Evolutionary conservation across 1,284 basidiomycete genomes (phyloP).

Genomic region (Sporisorium graminicola): DNA sequence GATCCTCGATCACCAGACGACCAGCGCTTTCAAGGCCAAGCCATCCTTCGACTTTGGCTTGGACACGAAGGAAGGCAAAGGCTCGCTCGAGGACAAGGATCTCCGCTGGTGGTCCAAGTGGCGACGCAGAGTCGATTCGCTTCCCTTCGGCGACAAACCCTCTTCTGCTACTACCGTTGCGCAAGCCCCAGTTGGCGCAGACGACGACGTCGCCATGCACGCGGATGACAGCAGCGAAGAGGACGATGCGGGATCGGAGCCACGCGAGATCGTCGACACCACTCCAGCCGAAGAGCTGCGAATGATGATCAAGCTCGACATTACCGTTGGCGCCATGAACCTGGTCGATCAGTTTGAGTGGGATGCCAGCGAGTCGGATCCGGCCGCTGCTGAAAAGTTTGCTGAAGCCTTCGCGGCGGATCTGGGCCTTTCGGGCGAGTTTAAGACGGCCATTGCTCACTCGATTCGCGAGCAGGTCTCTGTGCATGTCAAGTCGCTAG

Average conservation of each 20-base stretch:
- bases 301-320: conserved; percentile 93
- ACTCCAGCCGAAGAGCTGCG: conserved; percentile 77
- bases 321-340: conserved; percentile 92
- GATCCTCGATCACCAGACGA: conserved; percentile 77
- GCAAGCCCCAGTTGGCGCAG: conserved; percentile 73
- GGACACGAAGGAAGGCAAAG: conserved; percentile 44
- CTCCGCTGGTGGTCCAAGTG: conserved; percentile 53
- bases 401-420: conserved; percentile 88
- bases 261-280: conserved; percentile 39
- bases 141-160: conserved; percentile 50
- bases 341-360: conserved; percentile 98
- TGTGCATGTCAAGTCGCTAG: conserved; percentile 89
- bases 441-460: conserved; percentile 91
- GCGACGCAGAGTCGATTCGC: conserved; percentile 34
- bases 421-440: conserved; percentile 87
- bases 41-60: conserved; percentile 28
- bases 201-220: conserved; percentile 68
- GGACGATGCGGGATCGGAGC: conserved; percentile 69
- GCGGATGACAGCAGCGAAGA: conserved; percentile 68
- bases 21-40: conserved; percentile 59
- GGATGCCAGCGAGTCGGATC: conserved; percentile 83
- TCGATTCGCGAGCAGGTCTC: conserved; percentile 95
- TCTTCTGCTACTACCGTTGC: not conserved
- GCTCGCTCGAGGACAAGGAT: conserved; percentile 40
- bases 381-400: conserved; percentile 90